Conservation (phyloP, 106 monocot species). For the Dendrobium huoshanense region DNA sequence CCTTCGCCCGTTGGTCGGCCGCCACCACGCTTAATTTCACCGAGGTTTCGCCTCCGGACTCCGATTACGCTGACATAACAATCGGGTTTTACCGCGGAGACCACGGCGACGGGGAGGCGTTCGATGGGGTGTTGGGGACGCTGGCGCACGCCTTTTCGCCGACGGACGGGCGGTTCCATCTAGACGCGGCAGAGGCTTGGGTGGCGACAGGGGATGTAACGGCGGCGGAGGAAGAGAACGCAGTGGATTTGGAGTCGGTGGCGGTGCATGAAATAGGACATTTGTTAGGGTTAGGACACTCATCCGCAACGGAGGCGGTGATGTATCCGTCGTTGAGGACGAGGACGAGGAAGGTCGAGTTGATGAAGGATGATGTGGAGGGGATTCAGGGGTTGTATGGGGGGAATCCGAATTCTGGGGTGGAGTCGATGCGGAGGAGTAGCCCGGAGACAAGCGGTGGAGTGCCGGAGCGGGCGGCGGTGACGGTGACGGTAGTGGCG, state of each 20-base stretch:
- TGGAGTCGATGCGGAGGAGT: background rate
- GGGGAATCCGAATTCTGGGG: constrained; percentile 44
- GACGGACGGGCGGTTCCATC: constrained; percentile 77
- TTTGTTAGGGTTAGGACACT: constrained; percentile 59
- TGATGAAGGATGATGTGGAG: constrained; percentile 44
- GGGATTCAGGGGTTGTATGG: constrained; percentile 85
- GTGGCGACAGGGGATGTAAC: constrained; percentile 46
- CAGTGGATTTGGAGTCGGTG: constrained; percentile 88
- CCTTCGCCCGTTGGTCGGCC: constrained; percentile 69
- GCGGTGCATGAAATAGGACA: constrained; percentile 94
- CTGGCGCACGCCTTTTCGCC: constrained; percentile 94
- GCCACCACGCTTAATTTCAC: constrained; percentile 37
- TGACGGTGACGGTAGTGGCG: no score
- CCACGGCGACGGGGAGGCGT: constrained; percentile 86
- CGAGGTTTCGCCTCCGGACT: constrained; percentile 28
- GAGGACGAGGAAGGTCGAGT: constrained; percentile 50
- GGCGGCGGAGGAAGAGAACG: constrained; percentile 13
- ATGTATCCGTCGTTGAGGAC: constrained; percentile 57
- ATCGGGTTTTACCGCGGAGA: constrained; percentile 72
- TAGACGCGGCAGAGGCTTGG: constrained; percentile 83
- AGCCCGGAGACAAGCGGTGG: constrained; percentile 9
- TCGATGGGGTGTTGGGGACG: constrained; percentile 77
- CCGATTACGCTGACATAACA: constrained; percentile 43
- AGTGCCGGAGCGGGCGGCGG: background rate
- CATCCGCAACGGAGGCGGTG: constrained; percentile 42